Conservation (phyloP, 2,329 filamentous ascomycete species). For the Didymella pomorum region DNA sequence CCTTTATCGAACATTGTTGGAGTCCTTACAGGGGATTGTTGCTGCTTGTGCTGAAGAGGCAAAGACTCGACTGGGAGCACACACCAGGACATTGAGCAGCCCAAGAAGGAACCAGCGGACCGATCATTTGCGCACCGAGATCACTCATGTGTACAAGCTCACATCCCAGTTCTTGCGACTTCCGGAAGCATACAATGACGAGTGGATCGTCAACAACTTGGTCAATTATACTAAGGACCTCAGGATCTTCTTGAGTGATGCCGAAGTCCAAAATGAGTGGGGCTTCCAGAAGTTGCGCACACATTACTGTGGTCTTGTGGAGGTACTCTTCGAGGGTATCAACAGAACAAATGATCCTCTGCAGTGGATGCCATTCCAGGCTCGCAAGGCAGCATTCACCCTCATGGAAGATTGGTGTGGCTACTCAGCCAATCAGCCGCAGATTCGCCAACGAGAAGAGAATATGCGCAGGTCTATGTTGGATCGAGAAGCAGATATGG, state of each 20-base stretch:
- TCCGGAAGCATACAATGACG: conserved; percentile 79
- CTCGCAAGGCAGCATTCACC: conserved; percentile 91
- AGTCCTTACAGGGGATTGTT: conserved; percentile 88
- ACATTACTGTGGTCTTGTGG: conserved; percentile 93
- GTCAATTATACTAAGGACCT: conserved; percentile 90
- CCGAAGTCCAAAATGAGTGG: conserved; percentile 93
- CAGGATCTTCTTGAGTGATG: conserved; percentile 92
- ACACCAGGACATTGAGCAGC: conserved; percentile 84
- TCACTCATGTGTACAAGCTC: conserved; percentile 94
- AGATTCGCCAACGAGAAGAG: conserved; percentile 83
- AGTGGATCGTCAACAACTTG: conserved; percentile 89
- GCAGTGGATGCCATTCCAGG: conserved; percentile 97
- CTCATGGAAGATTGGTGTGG: conserved; percentile 99
- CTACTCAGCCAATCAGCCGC: conserved; percentile 87
- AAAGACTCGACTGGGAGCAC: conserved; percentile 75
- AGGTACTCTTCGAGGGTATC: conserved; percentile 91
- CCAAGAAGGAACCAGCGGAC: conserved; percentile 79
- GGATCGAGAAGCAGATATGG: conserved; percentile 74
- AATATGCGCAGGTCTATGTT: conserved; percentile 86
- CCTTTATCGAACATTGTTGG: conserved; percentile 87
- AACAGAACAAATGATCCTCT: conserved; percentile 84
- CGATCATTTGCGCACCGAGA: conserved; percentile 88
- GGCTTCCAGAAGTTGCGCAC: conserved; percentile 90
- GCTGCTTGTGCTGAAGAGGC: conserved; percentile 88
- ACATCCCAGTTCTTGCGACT: conserved; percentile 88